Base-by-base conservation (phyloP, 495 filamentous ascomycete genomes). In the Aspergillus ellipticus region DNA sequence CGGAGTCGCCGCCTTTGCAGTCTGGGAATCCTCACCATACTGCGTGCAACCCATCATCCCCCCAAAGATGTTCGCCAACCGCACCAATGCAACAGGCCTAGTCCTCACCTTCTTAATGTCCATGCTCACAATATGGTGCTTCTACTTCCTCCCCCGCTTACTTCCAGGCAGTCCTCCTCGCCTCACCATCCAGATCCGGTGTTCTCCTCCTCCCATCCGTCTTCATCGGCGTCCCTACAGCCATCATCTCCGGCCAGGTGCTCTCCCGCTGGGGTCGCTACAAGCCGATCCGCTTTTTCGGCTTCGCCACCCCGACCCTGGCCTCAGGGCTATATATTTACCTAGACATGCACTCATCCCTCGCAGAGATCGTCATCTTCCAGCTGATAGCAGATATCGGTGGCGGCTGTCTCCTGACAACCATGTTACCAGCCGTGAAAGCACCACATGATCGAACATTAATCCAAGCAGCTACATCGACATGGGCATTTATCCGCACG, bases 41-140 rank as follows among this genome's bases (percentile, higher is more conserved):
- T 31, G 6, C 48, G 15, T 19, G 7, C 47, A 29, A 13, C 47
- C 54, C 45, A 41, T 46, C 20, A 26, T 51, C 29, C 54, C 54
- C 11, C 31, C n/a, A 17, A 21, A 45, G 16, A 21, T 51, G 15
- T 31, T 51, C 46, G n/a, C 42, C 47, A 42, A 19, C 17, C 55
- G 49, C 15, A 57, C 55, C 48, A 35, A 37, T 4, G 13, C 39
- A 2, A 13, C 28, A 9, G 55, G 22, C 11, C 24, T 57, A 5
- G 47, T 39, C 42, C 4, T 35, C 33, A 35, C 33, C 33, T 35
- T 35, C 33, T 9, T 35, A 2, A 10, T 11, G 33, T 35, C 33
- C 9, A 35, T 35, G 33, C 33, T 35, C 5, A 35, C 33, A 3
- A 10, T 35, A 5, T 15, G 8, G 33, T 3, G 8, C 33, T 11